Evolutionary conservation across 768 basidiomycete species (phyloP), one percentile per base, ranked within the genome.

Genomic region (Harrya chromipes): DNA sequence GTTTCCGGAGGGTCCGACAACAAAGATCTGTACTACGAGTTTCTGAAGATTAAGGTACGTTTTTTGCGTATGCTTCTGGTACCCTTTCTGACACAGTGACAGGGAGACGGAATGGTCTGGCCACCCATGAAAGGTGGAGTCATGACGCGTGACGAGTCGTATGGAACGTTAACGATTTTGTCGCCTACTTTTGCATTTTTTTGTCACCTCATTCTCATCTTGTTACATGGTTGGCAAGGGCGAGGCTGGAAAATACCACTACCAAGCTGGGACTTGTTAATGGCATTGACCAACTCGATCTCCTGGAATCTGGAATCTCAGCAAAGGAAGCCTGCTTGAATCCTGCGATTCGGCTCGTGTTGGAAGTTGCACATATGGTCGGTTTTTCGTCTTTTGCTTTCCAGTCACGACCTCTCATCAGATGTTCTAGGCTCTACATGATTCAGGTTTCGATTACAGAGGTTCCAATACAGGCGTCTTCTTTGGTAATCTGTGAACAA

Each of bases 371-470:
- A 11, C 67, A 70, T 12, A 56, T 58, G 36, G 64, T 66, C 10
- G 5, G 62, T 47, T 19, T 4, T 39, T 11, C 2, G 26, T 1
- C 14, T 19, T 12, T 12, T 0, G 3, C 31, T 11, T 50, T 14
- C 6, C 4, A 14, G 26, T 9, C 0, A n/a, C 7, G 1, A 16
- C 2, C 13, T 3, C 38, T 41, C 20, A 53, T 26, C 3, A 2
- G 13, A 27, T 6, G 43, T 29, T 23, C 5, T 16, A 57, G 23
- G 72, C 72, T 2, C 63, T 79, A 16, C 66, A 73, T 37, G 77
- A 79, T 53, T 75, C 77, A 1, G 77, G 76, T 7, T 70, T 78
- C 35, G 69, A 77, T 52, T 77, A 71, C 50, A 65, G 77, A 42
- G 68, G 67, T n/a, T 64, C 65, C 21, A 72, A 70, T 12, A 70